Evolutionary conservation across 768 basidiomycete species (phyloP), one percentile per base, ranked within the genome.

Genomic region (Daedaleopsis sinensis): DNA sequence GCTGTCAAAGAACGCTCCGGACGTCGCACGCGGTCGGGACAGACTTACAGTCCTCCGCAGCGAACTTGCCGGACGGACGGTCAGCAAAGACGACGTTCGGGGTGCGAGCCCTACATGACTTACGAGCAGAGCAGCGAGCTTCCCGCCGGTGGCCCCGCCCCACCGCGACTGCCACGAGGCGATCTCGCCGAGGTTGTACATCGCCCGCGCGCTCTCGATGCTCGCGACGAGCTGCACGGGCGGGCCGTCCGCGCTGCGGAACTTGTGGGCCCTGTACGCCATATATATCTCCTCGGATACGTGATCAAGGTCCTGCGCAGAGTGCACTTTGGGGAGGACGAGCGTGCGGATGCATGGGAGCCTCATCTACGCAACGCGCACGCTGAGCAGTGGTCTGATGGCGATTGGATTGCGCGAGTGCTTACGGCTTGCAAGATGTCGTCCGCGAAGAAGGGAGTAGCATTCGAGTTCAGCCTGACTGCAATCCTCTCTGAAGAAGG

Each of bases 241-340:
- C 68, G 16, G 71, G 2, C 60, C 58, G 5, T 59, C 44, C n/a
- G 63, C 59, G n/a, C 57, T 24, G 63, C n/a, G 71, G 66, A 38
- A 65, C 52, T 52, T 44, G 19, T 52, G 51, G 12, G 55, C 46
- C 63, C 70, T 65, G 63, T 68, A 74, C 21, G 72, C 66, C n/a
- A 72, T 61, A 49, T 72, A 75, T 35, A 88, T 75, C 49, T 74
- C 75, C 52, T 63, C 77, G 15, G 86, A 88, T 44, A 93, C 84
- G 46, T 77, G 72, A 64, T 87, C 77, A 48, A 97, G 74, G 68
- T 94, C 90, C 42, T 80, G 75, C 1, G 80, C 78, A 0, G 87
- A 86, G 63, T 94, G 85, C 18, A 95, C 83, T 74, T 97, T 97
- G 3, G 94, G 94, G 19, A 97, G 79, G 19, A 95, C 82, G n/a